phyloP scores from a whole-genome alignment of 768 basidiomycete species.

The Wakefieldia striispora region DNA sequence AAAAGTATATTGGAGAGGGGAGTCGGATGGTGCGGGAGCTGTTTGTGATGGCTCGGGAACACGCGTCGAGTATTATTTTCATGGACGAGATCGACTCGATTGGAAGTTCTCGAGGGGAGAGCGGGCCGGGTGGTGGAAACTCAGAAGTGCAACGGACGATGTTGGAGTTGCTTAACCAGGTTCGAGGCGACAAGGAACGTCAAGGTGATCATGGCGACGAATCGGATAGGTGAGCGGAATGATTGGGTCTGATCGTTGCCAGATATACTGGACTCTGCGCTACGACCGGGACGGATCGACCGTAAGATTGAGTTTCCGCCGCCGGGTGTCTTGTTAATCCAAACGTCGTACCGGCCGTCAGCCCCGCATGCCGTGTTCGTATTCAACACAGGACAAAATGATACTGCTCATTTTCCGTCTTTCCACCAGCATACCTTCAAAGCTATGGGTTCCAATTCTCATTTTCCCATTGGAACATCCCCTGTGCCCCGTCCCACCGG shows the following conservation, averaged over 20 bases:
- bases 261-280: conserved; percentile 94
- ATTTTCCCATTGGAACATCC: too few relatives aligned
- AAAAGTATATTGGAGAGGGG: conserved; percentile 98
- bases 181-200: conserved; percentile 84
- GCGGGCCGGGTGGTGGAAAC: conserved; percentile 75
- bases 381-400: too few relatives aligned
- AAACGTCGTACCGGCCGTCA: too few relatives aligned
- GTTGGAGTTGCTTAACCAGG: conserved; percentile 86
- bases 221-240: conserved; percentile 70
- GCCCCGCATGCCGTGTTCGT: too few relatives aligned
- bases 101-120: conserved; percentile 86
- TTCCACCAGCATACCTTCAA: too few relatives aligned
- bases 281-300: conserved; percentile 95
- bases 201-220: conserved; percentile 95
- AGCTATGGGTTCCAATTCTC: too few relatives aligned
- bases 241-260: conserved; percentile 4
- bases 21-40: conserved; percentile 95
- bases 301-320: conserved; percentile 98
- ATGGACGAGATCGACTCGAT: conserved; percentile 99
- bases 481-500: too few relatives aligned
- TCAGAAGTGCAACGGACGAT: conserved; percentile 90
- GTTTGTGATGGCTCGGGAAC: conserved; percentile 97
- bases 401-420: too few relatives aligned
- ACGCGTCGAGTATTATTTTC: conserved; percentile 97
- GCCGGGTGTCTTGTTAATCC: too few relatives aligned